Percentiles rank a stretch among this genome's conserved stretches.
Evolutionary conservation across 768 basidiomycete species (phyloP).

Genomic region (Cystobasidium ongulense): DNA sequence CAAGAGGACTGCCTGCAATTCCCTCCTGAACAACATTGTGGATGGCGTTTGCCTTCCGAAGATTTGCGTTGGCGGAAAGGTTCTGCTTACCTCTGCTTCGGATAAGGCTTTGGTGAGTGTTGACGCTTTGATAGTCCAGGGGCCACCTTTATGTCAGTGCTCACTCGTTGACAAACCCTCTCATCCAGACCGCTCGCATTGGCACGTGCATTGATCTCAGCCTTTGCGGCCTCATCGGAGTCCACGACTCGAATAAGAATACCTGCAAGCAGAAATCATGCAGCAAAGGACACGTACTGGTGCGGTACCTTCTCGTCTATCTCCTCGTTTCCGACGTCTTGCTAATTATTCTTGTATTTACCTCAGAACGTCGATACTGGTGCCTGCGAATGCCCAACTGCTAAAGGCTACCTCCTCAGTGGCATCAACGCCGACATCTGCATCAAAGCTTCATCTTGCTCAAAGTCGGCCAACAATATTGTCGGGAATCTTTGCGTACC

Average conservation of each 20-base stretch:
- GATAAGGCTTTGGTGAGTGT: neutral
- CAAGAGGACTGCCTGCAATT: neutral
- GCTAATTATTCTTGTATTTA: neutral
- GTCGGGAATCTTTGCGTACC: neutral
- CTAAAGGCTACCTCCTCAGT: neutral
- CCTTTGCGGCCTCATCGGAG: neutral
- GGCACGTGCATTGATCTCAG: neutral
- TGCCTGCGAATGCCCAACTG: conserved; percentile 21
- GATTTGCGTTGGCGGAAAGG: neutral
- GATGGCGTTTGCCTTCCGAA: neutral
- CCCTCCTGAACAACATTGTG: neutral
- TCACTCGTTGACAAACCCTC: too few species aligned
- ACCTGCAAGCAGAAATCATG: neutral
- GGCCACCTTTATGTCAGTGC: too few species aligned
- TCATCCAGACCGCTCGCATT: neutral
- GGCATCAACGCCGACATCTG: neutral
- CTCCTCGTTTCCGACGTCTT: neutral
- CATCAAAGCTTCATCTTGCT: conserved; percentile 4
- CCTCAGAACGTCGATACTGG: conserved; percentile 19
- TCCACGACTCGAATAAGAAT: neutral
- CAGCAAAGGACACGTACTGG: neutral
- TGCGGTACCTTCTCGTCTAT: neutral
- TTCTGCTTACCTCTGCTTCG: neutral
- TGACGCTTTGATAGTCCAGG: too few species aligned
- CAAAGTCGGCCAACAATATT: neutral